A percentile compares a stretch with the other conserved stretches of the same genome.
These are phyloP conservation scores for Colletotrichum aenigma DNA, from an alignment of 2,329 filamentous ascomycete species.

Conservation along the genomic window DNA sequence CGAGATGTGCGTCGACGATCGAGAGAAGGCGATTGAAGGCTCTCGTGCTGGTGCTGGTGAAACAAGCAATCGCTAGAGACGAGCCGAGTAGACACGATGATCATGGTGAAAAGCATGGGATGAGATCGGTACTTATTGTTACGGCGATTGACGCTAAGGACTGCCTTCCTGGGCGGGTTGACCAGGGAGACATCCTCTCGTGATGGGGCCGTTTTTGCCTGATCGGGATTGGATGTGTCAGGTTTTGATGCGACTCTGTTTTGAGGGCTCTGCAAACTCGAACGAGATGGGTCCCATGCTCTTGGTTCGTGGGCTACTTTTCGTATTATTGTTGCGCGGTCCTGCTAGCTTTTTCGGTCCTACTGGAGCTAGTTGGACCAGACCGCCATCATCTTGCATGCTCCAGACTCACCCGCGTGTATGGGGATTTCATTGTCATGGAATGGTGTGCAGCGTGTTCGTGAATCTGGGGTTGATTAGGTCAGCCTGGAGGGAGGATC, in stretches of 20 bases:
- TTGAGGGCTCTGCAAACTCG: neutral
- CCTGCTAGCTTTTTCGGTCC: neutral
- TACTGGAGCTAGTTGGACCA: neutral
- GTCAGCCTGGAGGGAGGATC: neutral
- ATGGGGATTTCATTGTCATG: neutral
- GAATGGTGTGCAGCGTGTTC: neutral
- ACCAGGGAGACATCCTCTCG: neutral
- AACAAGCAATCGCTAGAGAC: neutral
- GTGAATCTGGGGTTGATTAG: neutral
- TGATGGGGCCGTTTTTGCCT: constrained; percentile 9
- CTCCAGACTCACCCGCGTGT: neutral
- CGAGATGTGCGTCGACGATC: neutral
- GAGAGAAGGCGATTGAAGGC: neutral
- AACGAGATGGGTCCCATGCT: constrained; percentile 7
- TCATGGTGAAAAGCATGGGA: neutral
- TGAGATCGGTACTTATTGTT: constrained; percentile 11
- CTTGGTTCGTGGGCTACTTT: neutral
- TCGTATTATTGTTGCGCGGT: neutral
- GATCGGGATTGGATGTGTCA: constrained; percentile 8
- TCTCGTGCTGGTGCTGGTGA: neutral
- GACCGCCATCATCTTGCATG: neutral
- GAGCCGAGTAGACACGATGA: neutral
- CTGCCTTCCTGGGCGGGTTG: neutral
- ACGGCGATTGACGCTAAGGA: constrained; percentile 4
- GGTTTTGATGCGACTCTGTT: constrained; percentile 7